Base-by-base conservation (phyloP, 2,329 filamentous ascomycete genomes). In the Diaporthe sp. region DNA sequence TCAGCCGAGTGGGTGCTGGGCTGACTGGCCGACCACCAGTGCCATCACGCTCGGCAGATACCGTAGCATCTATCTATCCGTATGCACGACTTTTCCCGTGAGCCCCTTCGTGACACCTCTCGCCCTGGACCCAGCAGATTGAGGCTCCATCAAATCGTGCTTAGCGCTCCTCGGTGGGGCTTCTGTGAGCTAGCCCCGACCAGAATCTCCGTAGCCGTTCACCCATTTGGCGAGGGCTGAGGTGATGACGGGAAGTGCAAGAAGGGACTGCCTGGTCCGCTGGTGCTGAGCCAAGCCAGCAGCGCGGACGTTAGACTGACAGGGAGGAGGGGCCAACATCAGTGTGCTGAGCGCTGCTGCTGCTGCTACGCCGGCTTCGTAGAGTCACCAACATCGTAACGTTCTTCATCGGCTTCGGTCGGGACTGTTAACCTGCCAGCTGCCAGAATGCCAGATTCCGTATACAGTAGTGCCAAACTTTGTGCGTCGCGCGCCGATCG, bases 61-160 rank as follows among this genome's bases (percentile, higher is more conserved):
- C 65, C 65, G 65, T 65, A 65, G 61, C 61, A 65, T 65, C 59
- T 46, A 65, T 65, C 61, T 49, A 65, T 37, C 49, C 49, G 65
- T 39, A 53, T 69, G 65, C 65, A 55, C 65, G 49, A 55, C 49
- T 37, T 25, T 34, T 34, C 69, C 31, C 49, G 19, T 13, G 42
- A 28, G 25, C 39, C 31, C 58, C 37, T 51, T 62, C 39, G 34
- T 53, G 15, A 39, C 70, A 34, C 65, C 70, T 17, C n/a, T 46
- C 31, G 17, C 34, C 28, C 44, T 37, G 46, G 9, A 34, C 39
- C 70, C 71, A 73, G 71, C 71, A 73, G 58, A 73, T 65, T 73
- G 71, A 62, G 55, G 42, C 58, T 42, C 70, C 70, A 73, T 73
- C 25, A 28, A 31, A 65, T 65, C 58, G 57, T 72, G 28, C 57